Evolutionary conservation across 768 basidiomycete species (phyloP), one percentile per base, ranked within the genome.

Genomic region (Rhizopogon vulgaris): DNA sequence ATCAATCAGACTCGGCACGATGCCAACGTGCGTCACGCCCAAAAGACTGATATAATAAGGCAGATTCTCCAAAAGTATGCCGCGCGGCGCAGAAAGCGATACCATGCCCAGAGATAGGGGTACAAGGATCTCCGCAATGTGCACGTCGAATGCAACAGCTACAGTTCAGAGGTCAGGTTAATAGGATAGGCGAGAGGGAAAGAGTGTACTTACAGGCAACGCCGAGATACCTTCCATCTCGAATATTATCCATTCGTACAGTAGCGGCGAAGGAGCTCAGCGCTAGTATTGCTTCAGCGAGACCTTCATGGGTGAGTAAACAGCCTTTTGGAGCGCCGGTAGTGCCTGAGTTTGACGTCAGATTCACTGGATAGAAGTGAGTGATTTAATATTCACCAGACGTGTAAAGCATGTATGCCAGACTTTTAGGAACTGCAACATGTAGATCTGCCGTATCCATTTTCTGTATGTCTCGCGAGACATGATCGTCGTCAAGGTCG

Each of bases 101-200:
- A 73, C 68, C 63, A 76, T 74, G n/a, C 78, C 76, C 9, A 77
- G 60, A 10, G 70, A 68, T 12, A 73, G 62, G 1, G 72, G 62
- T 12, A 73, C 61, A 41, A 78, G 59, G 27, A 73, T 71, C 57
- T 79, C 78, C 5, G 69, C 67, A 27, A 79, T 42, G 59, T 79
- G 78, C 0, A 79, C 78, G 51, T 79, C 78, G 56, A 79, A 79
- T 10, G 78, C 78, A 45, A 77, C 71, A 14, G 78, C 78, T 79
- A 53, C 12, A 24, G 15, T 27, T 28, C n/a, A 17, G 15, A 8
- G n/a, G 15, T 12, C 12, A n/a, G 28, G 32, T 50, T 32, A 52
- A 56, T 15, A 60, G 36, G 14, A 8, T 43, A 27, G 37, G 51
- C 14, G 41, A 5, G 25, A 15, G 24, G 17, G 38, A 45, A 32